Evolutionary conservation across 2,329 filamentous ascomycete species (phyloP), one percentile per base, ranked within the genome.

Genomic region (Aulographum hederae): DNA sequence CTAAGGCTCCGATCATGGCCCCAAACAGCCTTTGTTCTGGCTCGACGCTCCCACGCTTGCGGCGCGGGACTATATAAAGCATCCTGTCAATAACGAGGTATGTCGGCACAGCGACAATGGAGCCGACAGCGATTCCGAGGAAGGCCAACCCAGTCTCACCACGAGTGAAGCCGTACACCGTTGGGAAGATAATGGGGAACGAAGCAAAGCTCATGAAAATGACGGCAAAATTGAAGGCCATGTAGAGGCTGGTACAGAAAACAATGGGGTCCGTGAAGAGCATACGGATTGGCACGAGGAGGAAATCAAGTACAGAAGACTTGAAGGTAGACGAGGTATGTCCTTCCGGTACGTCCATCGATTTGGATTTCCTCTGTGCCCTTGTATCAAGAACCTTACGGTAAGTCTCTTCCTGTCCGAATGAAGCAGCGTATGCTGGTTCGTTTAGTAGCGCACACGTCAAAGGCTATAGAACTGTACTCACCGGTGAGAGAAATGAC

Each of bases 241-340:
- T 48, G 41, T 54, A 53, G 2, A 52, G 33, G 5, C 45, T 47
- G 26, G 53, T 40, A 33, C 50, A 48, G 34, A 47, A 42, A 1
- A 52, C 51, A 2, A 47, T 43, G 1, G 48, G 46, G 45, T 53
- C 51, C 5, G 42, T 46, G 25, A 45, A 33, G 4, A 54, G 41
- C 48, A 42, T 71, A 28, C 61, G 57, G 1, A 72, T 13, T 0
- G 69, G 69, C 8, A 67, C 55, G n/a, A n/a, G n/a, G n/a, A n/a
- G n/a, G n/a, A n/a, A n/a, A n/a, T n/a, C n/a, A n/a, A n/a, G n/a
- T n/a, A n/a, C n/a, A n/a, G n/a, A n/a, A n/a, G n/a, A n/a, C n/a
- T n/a, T n/a, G n/a, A n/a, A n/a, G n/a, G n/a, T n/a, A n/a, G n/a
- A n/a, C n/a, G n/a, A n/a, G n/a, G n/a, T n/a, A n/a, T n/a, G n/a